Evolutionary conservation across 768 basidiomycete genomes (phyloP), one percentile per base, ranked within the genome.

Genomic region (Xerocomellus chrysenteron): DNA sequence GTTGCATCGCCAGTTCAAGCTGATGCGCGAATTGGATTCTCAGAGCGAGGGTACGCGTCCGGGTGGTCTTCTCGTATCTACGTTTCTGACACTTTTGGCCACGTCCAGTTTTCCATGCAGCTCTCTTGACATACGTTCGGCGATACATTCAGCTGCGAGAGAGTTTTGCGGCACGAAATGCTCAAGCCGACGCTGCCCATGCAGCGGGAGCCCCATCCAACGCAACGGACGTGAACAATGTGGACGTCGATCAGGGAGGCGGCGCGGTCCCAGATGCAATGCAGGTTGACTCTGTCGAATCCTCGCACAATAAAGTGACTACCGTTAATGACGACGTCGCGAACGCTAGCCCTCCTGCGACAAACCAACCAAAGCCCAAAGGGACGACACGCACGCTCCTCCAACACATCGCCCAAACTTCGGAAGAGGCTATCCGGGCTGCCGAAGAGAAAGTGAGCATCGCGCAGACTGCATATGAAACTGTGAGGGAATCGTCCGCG

Each of bases 371-470:
- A 37, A 71, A 72, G 47, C 57, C 60, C 13, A 67, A 74, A 39
- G 63, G 70, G 45, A 76, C 78, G 19, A 78, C 80, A 8, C 77
- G 80, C 19, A 75, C 78, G 53, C 68, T 87, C 58, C 76, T 91
- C 28, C 75, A 82, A 19, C 76, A 78, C 47, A 79, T 91, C 50
- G 83, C 86, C 4, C 78, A 78, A 58, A 68, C 85, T 9, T 75
- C 80, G 13, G 87, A 87, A 63, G 83, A 86, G 57, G 68, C 83
- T 1, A 69, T 86, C 11, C 80, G 83, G 5, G 79, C 83, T 4
- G 82, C 84, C 12, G 87, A 90, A 58, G 91, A 94, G 69, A 92
- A 92, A 67, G 80, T 88, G 32, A 89, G 84, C 60, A 77, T 92
- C 17, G 86, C 90, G 3, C 81, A 83, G 61, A 80, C 88, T 11